Evolutionary conservation across 106 monocot genomes (phyloP), one percentile per base, ranked within the genome.

Genomic region (Phalaenopsis equestris): DNA sequence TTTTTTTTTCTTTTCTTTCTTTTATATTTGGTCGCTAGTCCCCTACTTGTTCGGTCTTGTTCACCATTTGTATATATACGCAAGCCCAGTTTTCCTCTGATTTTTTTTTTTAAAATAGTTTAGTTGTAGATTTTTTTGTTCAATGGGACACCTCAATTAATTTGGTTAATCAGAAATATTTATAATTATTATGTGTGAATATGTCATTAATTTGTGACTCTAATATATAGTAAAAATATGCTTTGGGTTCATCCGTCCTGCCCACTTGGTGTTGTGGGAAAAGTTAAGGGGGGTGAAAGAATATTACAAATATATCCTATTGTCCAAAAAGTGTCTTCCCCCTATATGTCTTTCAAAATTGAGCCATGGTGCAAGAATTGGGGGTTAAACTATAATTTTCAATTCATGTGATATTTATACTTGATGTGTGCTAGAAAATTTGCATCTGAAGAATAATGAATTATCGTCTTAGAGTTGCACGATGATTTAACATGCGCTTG

Each of bases 21-120:
- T 74, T 43, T 39, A 70, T n/a, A 70, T 30, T 70, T 70, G 64
- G 52, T 52, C n/a, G 64, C 64, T 2, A 65, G 64, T 65, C 64
- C 64, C 8, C 64, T n/a, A 65, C 23, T 65, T 6, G 24, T 65
- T 65, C 64, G 64, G 64, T 65, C 64, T 24, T 65, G 23, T n/a
- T 65, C 64, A 65, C 64, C 64, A 65, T 65, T 65, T 65, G 23
- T 65, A 65, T 23, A 23, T 21, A 65, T 8, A 23, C 21, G 3
- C 1, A 21, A 6, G 64, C 8, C 19, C 57, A 4, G 57, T 19
- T 57, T 16, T 19, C 57, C 14, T 57, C 19, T 65, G 64, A 65
- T 65, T 23, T 21, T 65, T 65, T 30, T 30, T 30, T 30, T 30
- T 30, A 30, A 64, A 64, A 4, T 30, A 24, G 21, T 65, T 65